A percentile compares a stretch with the other conserved stretches of the same genome.
phyloP scores from a whole-genome alignment of 2,329 filamentous ascomycete genomes.

The Exophiala aquamarina region DNA sequence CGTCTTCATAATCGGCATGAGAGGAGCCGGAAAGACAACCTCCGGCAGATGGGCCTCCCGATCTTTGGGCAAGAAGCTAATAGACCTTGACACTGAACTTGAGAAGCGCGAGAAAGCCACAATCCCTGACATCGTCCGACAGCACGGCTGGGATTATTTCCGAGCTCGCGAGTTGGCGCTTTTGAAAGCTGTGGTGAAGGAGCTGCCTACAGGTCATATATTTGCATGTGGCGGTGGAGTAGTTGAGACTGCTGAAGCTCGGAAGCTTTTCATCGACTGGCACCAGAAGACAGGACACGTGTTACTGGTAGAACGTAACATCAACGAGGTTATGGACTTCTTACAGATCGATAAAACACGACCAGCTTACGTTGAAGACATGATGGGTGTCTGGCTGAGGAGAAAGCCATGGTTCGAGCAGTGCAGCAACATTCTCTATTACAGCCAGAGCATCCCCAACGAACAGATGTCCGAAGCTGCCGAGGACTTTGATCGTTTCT shows the following conservation, averaged over 20 bases:
- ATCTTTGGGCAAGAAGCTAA: constrained; percentile 71
- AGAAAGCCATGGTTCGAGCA: constrained; percentile 86
- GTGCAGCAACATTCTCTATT: constrained; percentile 93
- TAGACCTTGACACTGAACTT: constrained; percentile 86
- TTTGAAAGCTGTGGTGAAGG: constrained; percentile 70
- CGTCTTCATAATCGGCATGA: constrained; percentile 95
- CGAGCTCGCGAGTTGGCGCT: constrained; percentile 74
- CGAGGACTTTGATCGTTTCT: constrained; percentile 71
- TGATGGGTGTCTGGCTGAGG: constrained; percentile 84
- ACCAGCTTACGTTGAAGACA: constrained; percentile 89
- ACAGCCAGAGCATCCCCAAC: constrained; percentile 67
- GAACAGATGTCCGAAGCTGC: constrained; percentile 54
- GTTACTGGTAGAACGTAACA: constrained; percentile 82
- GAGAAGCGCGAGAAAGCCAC: constrained; percentile 71
- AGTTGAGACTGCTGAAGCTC: constrained; percentile 79
- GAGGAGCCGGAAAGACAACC: constrained; percentile 94
- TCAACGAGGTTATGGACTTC: constrained; percentile 84
- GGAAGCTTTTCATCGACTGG: constrained; percentile 72
- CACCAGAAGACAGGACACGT: constrained; percentile 77
- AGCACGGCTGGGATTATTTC: constrained; percentile 84
- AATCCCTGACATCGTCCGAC: constrained; percentile 82
- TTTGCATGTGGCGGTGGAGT: constrained; percentile 94
- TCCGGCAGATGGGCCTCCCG: constrained; percentile 81
- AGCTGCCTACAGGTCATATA: constrained; percentile 72
- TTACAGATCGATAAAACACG: constrained; percentile 84